Evolutionary conservation across 139 green algal species (phyloP).

Genomic region (Pedinophyceae sp.): DNA sequence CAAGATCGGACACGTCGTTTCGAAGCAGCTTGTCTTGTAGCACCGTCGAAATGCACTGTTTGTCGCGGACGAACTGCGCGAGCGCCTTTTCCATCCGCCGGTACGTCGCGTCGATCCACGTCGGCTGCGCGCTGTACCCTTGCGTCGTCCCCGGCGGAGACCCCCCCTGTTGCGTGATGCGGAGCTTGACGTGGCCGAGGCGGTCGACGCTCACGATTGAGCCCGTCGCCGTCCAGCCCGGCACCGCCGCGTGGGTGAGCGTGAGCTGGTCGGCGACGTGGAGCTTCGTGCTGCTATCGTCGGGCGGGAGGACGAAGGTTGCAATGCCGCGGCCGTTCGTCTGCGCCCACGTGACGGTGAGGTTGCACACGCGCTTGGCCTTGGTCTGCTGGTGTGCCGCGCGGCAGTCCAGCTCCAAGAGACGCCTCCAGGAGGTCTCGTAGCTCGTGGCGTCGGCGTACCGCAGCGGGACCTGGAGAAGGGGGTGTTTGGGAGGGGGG

Average conservation of each 20-base stretch:
- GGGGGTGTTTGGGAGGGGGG: too few species aligned
- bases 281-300: slow-evolving; percentile 48
- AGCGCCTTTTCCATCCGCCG: slow-evolving; percentile 82
- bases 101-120: slow-evolving; percentile 83
- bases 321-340: slow-evolving; percentile 50
- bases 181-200: not conserved
- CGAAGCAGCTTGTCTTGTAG: slow-evolving; percentile 43
- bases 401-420: slow-evolving; percentile 86
- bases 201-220: slow-evolving; percentile 58
- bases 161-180: not conserved
- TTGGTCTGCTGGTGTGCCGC: slow-evolving; percentile 53
- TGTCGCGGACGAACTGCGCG: slow-evolving; percentile 70
- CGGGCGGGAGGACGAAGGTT: slow-evolving; percentile 76
- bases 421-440: slow-evolving; percentile 60
- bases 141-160: not conserved
- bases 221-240: slow-evolving; percentile 53
- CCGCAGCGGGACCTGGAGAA: slow-evolving; percentile 54
- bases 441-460: slow-evolving; percentile 88
- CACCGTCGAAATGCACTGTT: slow-evolving; percentile 35
- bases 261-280: slow-evolving; percentile 68
- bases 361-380: not conserved
- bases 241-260: slow-evolving; percentile 47
- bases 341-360: not conserved
- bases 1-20: slow-evolving; percentile 40
- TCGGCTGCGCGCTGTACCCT: slow-evolving; percentile 68